Conservation (phyloP, 768 basidiomycete species). For the Leccinum sublutescens region DNA sequence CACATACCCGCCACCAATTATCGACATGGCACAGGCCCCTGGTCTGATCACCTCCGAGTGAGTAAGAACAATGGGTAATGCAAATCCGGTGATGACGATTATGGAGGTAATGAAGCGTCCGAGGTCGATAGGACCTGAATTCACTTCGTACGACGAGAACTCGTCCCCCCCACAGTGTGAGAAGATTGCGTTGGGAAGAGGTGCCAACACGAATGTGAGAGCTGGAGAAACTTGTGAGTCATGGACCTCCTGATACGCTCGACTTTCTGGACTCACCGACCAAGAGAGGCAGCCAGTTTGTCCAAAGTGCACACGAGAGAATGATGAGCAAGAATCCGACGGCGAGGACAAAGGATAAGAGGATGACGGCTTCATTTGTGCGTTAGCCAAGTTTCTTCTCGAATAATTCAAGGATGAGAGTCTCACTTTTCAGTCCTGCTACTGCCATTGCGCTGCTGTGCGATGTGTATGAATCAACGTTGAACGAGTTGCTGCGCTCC, state of each 20-base stretch:
- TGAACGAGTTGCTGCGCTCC: slow-evolving; percentile 5
- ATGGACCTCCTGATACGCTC: not conserved
- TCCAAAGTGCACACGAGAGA: slow-evolving; percentile 92
- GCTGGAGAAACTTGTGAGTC: slow-evolving; percentile 46
- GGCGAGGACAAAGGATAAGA: slow-evolving; percentile 95
- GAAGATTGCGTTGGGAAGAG: slow-evolving; percentile 92
- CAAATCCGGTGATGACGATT: slow-evolving; percentile 91
- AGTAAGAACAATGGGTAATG: slow-evolving; percentile 86
- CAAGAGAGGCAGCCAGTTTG: slow-evolving; percentile 95
- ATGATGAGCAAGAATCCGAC: slow-evolving; percentile 98
- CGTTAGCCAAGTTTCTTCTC: not conserved
- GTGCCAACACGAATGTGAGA: slow-evolving; percentile 91
- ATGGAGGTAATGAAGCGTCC: slow-evolving; percentile 92
- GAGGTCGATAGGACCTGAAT: slow-evolving; percentile 74
- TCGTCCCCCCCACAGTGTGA: slow-evolving; percentile 92
- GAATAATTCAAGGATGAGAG: not conserved
- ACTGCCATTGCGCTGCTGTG: slow-evolving; percentile 46
- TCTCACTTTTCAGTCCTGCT: slow-evolving; percentile 69
- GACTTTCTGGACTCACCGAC: slow-evolving; percentile 66
- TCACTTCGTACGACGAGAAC: slow-evolving; percentile 73
- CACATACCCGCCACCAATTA: slow-evolving; percentile 80
- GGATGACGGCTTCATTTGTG: slow-evolving; percentile 73
- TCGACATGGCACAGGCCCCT: slow-evolving; percentile 90
- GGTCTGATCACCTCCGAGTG: slow-evolving; percentile 86
- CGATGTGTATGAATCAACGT: not conserved